A percentile compares a stretch with the other conserved stretches of the same genome.
Conservation (phyloP, 345 rosid species). For the Sonneratia alba region DNA sequence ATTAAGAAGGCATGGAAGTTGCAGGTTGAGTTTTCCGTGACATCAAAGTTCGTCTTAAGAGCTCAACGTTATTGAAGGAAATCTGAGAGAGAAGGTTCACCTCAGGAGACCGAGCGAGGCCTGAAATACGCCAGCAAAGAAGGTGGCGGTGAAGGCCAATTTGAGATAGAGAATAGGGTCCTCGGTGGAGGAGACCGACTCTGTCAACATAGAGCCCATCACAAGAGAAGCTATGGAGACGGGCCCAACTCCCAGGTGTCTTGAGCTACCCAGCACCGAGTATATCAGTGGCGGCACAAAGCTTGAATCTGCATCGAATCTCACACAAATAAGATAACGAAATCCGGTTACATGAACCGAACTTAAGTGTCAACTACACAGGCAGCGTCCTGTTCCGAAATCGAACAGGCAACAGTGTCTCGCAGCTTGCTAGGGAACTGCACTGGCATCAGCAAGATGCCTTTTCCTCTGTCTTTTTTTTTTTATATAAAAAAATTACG, state of each 20-base stretch:
- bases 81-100: slow-evolving; percentile 17
- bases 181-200: slow-evolving; percentile 49
- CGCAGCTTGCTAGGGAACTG: too few relatives aligned
- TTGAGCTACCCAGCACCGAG: slow-evolving; percentile 84
- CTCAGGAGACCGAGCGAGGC: slow-evolving; percentile 82
- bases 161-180: slow-evolving; percentile 65
- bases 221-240: slow-evolving; percentile 94
- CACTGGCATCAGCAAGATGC: not conserved
- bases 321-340: not conserved
- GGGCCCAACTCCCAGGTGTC: slow-evolving; percentile 90
- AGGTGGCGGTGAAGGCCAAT: slow-evolving; percentile 89
- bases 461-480: not conserved
- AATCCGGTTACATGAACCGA: too few relatives aligned
- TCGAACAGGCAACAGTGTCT: too few relatives aligned
- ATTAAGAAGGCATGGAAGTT: not conserved
- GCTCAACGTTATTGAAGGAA: not conserved
- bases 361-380: not conserved
- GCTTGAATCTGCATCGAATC: slow-evolving; percentile 73
- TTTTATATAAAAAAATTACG: not conserved
- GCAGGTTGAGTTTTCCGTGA: not conserved
- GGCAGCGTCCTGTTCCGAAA: too few relatives aligned
- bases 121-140: slow-evolving; percentile 94
- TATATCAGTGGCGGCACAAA: slow-evolving; percentile 93
- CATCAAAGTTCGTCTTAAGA: too few relatives aligned
- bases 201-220: slow-evolving; percentile 93